A percentile compares a stretch with the other conserved stretches of the same genome.
Conservation (phyloP, 2,329 filamentous ascomycete genomes). For the Arthrobotrys sinensis region DNA sequence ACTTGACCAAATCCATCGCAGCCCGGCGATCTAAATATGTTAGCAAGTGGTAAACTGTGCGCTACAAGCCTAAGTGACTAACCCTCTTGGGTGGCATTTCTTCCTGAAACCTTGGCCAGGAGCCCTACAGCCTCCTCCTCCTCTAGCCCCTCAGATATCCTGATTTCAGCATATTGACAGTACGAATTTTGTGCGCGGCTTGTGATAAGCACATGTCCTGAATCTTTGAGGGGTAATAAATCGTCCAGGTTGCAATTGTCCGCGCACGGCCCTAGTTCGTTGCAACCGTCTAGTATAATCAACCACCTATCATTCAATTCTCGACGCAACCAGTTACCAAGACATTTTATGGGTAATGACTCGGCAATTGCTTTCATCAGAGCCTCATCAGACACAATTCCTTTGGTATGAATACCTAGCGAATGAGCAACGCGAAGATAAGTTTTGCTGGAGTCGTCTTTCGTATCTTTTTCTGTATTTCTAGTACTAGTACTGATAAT, state of each 20-base stretch:
- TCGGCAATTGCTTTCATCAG: slow-evolving; percentile 13
- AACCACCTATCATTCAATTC: slow-evolving; percentile 27
- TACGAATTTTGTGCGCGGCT: slow-evolving; percentile 9
- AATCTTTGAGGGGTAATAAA: slow-evolving; percentile 1
- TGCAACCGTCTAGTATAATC: slow-evolving; percentile 30
- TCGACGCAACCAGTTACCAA: slow-evolving; percentile 14
- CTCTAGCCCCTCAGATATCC: slow-evolving; percentile 11
- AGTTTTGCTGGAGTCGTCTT: background rate
- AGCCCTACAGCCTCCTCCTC: slow-evolving; percentile 15
- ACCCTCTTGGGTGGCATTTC: background rate
- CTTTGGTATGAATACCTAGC: background rate
- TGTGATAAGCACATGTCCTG: slow-evolving; percentile 34
- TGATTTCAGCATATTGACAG: background rate
- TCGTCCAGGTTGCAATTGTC: background rate
- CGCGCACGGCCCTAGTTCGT: background rate
- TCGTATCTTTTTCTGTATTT: background rate
- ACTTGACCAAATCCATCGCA: background rate
- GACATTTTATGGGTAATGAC: slow-evolving; percentile 10
- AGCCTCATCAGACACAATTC: background rate
- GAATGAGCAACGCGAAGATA: slow-evolving; percentile 4
- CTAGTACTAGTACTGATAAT: background rate
- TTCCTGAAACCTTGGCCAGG: background rate
- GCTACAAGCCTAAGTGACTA: background rate
- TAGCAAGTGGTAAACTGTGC: background rate
- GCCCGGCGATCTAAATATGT: slow-evolving; percentile 9